These are phyloP conservation scores for Chenopodium suecicum DNA, from an alignment of 148 eudicot species.

Conservation along the genomic window DNA sequence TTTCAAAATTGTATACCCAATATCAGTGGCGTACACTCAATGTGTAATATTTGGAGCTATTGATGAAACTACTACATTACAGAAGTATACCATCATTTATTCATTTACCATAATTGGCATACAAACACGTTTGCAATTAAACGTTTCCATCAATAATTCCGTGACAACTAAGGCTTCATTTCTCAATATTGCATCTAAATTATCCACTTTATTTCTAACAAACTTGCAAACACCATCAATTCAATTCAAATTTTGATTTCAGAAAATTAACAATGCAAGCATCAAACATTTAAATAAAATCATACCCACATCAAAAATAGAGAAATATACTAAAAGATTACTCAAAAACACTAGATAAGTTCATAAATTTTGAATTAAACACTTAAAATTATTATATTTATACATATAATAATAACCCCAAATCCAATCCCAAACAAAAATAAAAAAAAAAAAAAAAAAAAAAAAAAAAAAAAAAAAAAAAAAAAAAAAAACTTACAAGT, in stretches of 20 bases:
- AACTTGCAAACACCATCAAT: neutral
- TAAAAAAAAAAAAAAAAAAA: too few relatives aligned
- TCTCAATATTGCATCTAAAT: conserved; percentile 6
- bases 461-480: neutral
- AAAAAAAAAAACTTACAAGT: neutral
- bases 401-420: neutral
- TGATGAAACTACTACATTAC: neutral
- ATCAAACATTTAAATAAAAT: neutral
- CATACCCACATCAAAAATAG: neutral
- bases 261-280: neutral
- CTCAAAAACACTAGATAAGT: neutral
- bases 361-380: too few relatives aligned
- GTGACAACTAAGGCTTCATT: neutral
- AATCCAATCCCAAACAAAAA: conserved; percentile 7
- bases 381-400: too few relatives aligned
- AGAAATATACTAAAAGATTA: too few relatives aligned
- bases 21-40: conserved; percentile 1
- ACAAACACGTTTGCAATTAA: neutral
- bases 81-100: conserved; percentile 7
- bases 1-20: neutral
- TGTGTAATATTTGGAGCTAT: neutral
- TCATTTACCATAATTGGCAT: conserved; percentile 4
- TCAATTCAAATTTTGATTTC: neutral
- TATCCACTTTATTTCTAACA: conserved; percentile 9
- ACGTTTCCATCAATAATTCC: neutral